phyloP scores from a whole-genome alignment of 768 basidiomycete species.

The Mycena galopus region DNA sequence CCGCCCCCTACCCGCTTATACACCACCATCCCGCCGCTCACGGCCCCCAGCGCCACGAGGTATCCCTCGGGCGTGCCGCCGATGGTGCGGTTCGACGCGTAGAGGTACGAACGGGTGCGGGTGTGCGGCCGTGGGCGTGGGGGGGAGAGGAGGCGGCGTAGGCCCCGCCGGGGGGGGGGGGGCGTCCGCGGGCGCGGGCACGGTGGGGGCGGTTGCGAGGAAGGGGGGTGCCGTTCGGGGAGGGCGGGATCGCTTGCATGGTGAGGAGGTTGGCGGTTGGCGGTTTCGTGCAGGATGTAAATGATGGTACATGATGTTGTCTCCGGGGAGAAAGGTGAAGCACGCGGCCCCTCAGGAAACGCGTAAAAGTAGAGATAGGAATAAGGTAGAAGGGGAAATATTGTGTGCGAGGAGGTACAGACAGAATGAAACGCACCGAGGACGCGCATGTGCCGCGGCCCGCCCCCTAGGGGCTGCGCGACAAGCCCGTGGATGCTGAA shows the following conservation, averaged over 20 bases:
- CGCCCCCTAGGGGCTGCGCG: constrained; percentile 56
- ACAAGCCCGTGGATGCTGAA: constrained; percentile 59
- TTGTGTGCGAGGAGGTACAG: constrained; percentile 7
- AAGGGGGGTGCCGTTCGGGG: constrained; percentile 65
- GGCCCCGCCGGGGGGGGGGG: constrained; percentile 48
- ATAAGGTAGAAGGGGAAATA: too few species aligned
- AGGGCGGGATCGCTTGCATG: constrained; percentile 67
- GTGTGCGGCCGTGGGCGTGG: constrained; percentile 59
- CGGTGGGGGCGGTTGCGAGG: constrained; percentile 63
- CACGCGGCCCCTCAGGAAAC: too few species aligned
- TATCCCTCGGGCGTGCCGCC: constrained; percentile 64
- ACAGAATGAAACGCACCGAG: constrained; percentile 31
- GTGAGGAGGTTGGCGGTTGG: constrained; percentile 55
- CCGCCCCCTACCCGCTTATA: constrained; percentile 67
- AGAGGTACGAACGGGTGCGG: constrained; percentile 69
- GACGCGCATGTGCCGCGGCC: constrained; percentile 58
- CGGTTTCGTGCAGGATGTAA: constrained; percentile 31
- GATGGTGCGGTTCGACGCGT: constrained; percentile 76
- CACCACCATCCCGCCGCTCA: constrained; percentile 66
- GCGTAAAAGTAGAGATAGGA: too few species aligned
- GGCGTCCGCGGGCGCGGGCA: constrained; percentile 62
- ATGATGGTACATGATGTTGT: constrained; percentile 21
- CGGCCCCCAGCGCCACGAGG: constrained; percentile 68
- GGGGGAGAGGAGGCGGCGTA: constrained; percentile 74
- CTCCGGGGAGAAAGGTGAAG: too few species aligned